Percentiles rank a stretch among this genome's conserved stretches.
These are phyloP conservation scores for Penicillium janthinellum DNA, from an alignment of 2,329 filamentous ascomycete genomes.

Conservation along the genomic window DNA sequence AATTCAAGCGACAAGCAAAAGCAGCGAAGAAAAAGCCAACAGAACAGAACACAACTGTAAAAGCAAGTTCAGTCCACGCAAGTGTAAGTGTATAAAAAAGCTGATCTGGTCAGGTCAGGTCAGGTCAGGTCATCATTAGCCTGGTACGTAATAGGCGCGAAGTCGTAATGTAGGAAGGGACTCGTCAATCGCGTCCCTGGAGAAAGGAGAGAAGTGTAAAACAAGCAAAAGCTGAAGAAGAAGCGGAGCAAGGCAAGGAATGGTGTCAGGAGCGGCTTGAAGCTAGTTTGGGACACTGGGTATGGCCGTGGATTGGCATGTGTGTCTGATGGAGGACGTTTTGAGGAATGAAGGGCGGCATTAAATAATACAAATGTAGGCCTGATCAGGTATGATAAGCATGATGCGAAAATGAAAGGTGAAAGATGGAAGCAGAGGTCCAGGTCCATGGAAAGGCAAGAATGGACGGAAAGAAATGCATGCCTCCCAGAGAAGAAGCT, in stretches of 20 bases:
- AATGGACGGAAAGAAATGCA: not conserved
- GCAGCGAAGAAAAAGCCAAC: not conserved
- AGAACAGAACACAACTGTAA: not conserved
- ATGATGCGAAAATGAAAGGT: not conserved
- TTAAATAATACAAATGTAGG: slow-evolving; percentile 17
- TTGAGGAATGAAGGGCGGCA: slow-evolving; percentile 9
- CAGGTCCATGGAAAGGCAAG: not conserved
- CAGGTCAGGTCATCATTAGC: not conserved
- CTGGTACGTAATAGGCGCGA: not conserved
- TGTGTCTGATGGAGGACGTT: not conserved
- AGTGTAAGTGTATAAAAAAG: not conserved
- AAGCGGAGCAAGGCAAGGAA: not conserved
- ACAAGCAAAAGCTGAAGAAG: not conserved
- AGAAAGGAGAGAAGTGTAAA: not conserved
- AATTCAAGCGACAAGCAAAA: not conserved
- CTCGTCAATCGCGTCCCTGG: not conserved
- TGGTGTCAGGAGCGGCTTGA: not conserved
- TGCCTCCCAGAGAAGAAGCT: not conserved
- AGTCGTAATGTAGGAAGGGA: not conserved
- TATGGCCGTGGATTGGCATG: not conserved
- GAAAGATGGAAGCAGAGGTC: not conserved
- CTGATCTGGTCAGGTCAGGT: not conserved
- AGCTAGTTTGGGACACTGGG: too few species aligned
- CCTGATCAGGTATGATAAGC: slow-evolving; percentile 1
- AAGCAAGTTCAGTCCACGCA: not conserved